phyloP scores from a whole-genome alignment of 441 rosid genomes.

The Pelargonium australe region DNA sequence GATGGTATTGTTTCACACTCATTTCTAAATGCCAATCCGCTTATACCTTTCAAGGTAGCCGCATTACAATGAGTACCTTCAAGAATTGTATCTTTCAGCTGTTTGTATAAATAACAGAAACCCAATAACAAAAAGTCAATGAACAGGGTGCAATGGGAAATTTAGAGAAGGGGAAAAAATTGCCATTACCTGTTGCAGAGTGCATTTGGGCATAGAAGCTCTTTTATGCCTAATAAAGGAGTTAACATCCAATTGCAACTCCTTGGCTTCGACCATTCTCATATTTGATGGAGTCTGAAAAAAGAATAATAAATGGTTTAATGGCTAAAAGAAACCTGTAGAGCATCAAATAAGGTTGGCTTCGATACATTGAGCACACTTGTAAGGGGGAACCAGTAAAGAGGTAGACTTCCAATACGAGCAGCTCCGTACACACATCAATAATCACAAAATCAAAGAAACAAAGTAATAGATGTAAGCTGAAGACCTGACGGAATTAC shows the following conservation, averaged over 20 bases:
- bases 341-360: background rate
- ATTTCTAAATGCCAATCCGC: constrained; percentile 29
- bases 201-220: constrained; percentile 35
- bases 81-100: constrained; percentile 40
- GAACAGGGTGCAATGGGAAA: constrained; percentile 8
- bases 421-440: background rate
- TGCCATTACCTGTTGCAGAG: constrained; percentile 34
- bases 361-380: background rate
- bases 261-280: constrained; percentile 26
- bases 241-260: constrained; percentile 36
- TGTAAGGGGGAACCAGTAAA: background rate
- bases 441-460: background rate
- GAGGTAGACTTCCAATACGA: background rate
- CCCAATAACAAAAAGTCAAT: constrained; percentile 5
- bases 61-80: constrained; percentile 28
- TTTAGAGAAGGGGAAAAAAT: background rate
- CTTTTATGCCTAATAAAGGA: constrained; percentile 43
- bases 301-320: constrained; percentile 9
- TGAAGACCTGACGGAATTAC: constrained; percentile 18
- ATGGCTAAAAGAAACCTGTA: background rate
- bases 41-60: constrained; percentile 27
- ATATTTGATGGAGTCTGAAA: constrained; percentile 32
- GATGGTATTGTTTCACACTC: constrained; percentile 2
- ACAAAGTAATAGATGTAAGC: background rate
- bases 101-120: constrained; percentile 20